Percentiles rank a stretch among this genome's conserved stretches.
Evolutionary conservation across 2,329 filamentous ascomycete species (phyloP).

Genomic region (Penicillium crustosum): DNA sequence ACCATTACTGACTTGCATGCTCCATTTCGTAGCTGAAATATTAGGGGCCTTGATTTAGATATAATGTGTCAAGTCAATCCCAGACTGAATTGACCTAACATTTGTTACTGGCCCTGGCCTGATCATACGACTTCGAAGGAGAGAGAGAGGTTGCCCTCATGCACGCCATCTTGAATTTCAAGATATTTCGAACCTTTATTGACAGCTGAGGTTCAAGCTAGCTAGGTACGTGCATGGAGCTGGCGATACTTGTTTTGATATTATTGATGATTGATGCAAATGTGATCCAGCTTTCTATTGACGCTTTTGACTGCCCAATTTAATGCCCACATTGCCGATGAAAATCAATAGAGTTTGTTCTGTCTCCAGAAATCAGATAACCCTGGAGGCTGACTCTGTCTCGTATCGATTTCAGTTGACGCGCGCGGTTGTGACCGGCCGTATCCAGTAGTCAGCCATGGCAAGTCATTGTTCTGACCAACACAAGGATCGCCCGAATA

Average conservation of each 20-base stretch:
- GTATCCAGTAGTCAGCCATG: neutral
- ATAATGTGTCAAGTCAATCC: neutral
- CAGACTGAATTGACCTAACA: neutral
- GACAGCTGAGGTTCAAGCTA: neutral
- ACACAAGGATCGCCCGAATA: neutral
- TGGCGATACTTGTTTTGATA: neutral
- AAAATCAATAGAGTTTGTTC: conserved; percentile 30
- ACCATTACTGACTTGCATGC: neutral
- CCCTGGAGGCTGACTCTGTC: neutral
- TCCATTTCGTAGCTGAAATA: no score
- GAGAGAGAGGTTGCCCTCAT: neutral
- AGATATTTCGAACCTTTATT: neutral
- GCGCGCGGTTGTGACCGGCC: neutral
- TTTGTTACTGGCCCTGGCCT: neutral
- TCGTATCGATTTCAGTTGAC: neutral
- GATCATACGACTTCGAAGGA: neutral
- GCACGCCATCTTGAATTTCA: neutral
- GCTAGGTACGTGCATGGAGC: neutral
- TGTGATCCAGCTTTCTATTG: neutral
- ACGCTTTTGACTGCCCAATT: conserved; percentile 3
- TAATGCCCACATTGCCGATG: conserved; percentile 6
- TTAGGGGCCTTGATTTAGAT: neutral
- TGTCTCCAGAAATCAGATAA: conserved; percentile 23
- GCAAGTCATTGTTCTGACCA: neutral
- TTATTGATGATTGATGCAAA: neutral